Percentiles rank a stretch among this genome's conserved stretches.
These are phyloP conservation scores for Amaranthus tricolor DNA, from an alignment of 179 eudicot genomes.

Conservation along the genomic window DNA sequence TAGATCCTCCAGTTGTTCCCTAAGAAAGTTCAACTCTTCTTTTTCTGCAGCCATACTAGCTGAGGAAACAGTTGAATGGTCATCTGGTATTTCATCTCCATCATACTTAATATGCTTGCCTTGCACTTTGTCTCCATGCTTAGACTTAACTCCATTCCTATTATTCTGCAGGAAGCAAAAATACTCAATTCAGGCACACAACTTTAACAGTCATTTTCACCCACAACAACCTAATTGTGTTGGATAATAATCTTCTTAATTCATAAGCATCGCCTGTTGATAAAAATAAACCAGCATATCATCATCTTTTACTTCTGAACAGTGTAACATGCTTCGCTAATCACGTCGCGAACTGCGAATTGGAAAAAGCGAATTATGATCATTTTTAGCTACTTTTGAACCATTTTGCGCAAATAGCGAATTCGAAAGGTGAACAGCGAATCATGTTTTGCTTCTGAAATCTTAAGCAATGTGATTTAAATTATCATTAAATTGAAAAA, in stretches of 20 bases:
- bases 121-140: constrained; percentile 43
- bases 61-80: constrained; percentile 37
- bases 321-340: neutral
- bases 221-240: neutral
- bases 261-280: neutral
- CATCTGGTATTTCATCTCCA: constrained; percentile 41
- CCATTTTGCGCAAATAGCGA: no score
- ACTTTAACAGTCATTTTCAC: constrained; percentile 6
- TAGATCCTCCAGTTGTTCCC: no score
- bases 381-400: neutral
- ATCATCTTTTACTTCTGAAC: neutral
- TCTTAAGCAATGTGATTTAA: neutral
- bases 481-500: neutral
- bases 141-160: constrained; percentile 57
- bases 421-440: no score
- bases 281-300: neutral
- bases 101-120: constrained; percentile 36
- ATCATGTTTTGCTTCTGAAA: neutral
- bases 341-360: neutral
- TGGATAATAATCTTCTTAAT: neutral
- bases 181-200: constrained; percentile 10
- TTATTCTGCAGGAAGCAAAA: constrained; percentile 34
- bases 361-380: neutral
- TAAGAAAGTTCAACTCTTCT: constrained; percentile 18
- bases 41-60: constrained; percentile 44